Percentiles rank a stretch among this genome's conserved stretches.
These are phyloP conservation scores for Avena insularis DNA, from an alignment of 176 grass and related monocot species.

Conservation along the genomic window DNA sequence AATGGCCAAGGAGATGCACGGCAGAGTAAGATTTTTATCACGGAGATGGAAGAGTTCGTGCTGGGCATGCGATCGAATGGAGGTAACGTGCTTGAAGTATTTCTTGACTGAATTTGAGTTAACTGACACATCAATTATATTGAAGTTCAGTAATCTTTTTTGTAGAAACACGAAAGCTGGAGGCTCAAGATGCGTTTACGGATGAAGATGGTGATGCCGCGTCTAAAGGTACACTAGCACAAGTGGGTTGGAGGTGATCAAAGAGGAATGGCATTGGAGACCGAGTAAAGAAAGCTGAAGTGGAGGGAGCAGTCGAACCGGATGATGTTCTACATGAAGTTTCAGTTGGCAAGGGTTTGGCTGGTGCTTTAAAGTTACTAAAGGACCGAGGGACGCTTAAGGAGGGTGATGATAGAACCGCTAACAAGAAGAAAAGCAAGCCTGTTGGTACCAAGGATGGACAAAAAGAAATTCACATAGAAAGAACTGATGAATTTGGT, in stretches of 20 bases:
- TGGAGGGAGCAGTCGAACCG: constrained; percentile 2
- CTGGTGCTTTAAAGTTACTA: constrained; percentile 79
- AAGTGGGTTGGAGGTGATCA: constrained; percentile 22
- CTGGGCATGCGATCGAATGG: constrained; percentile 67
- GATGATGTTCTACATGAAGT: constrained; percentile 85
- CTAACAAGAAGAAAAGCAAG: constrained; percentile 83
- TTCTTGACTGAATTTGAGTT: constrained; percentile 8
- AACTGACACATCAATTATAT: neutral
- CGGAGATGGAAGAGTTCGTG: constrained; percentile 93
- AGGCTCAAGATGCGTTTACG: constrained; percentile 66
- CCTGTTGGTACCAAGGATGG: constrained; percentile 71
- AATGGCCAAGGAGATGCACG: constrained; percentile 38
- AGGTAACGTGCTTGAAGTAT: constrained; percentile 50
- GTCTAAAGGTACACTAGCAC: constrained; percentile 25
- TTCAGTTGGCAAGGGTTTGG: constrained; percentile 82
- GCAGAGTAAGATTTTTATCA: constrained; percentile 74
- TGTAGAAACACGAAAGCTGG: constrained; percentile 57
- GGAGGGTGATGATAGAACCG: constrained; percentile 71
- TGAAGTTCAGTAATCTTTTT: neutral
- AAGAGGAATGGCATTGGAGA: constrained; percentile 39
- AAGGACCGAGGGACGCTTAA: constrained; percentile 84
- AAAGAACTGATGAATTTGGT: constrained; percentile 88
- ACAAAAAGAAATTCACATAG: constrained; percentile 67
- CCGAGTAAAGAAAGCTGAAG: neutral
- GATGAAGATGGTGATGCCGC: constrained; percentile 55